Evolutionary conservation across 1,284 basidiomycete species (phyloP).

Genomic region (Acaromyces ingoldii): DNA sequence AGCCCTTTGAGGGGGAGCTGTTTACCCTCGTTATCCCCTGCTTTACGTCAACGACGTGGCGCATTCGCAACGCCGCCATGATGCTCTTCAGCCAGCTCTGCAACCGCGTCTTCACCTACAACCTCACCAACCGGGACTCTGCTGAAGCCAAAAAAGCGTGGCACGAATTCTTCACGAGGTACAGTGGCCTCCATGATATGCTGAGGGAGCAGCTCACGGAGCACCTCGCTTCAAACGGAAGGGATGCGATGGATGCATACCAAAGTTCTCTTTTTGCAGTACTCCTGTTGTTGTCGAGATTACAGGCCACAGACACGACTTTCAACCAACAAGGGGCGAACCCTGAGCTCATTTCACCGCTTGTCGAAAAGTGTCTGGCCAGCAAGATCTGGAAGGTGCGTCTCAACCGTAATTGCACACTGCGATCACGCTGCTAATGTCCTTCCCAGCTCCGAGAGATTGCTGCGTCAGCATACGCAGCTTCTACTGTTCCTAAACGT

Average conservation of each 20-base stretch:
- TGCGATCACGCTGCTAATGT: background rate
- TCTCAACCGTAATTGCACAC: background rate
- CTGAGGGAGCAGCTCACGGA: constrained; percentile 1
- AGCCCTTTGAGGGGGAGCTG: constrained; percentile 33
- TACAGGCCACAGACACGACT: constrained; percentile 21
- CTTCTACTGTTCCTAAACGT: background rate
- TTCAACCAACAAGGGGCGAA: constrained; percentile 9
- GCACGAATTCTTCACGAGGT: constrained; percentile 30
- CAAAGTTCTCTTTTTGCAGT: constrained; percentile 28
- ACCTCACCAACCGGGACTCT: constrained; percentile 27
- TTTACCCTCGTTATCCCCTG: constrained; percentile 46
- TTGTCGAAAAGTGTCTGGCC: constrained; percentile 20
- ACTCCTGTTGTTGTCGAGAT: constrained; percentile 35
- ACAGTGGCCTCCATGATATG: constrained; percentile 16
- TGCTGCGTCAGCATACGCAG: background rate
- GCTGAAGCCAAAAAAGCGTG: constrained; percentile 21
- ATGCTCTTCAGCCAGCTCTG: constrained; percentile 50
- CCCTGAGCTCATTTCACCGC: constrained; percentile 9
- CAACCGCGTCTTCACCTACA: constrained; percentile 40
- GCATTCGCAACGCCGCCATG: constrained; percentile 51
- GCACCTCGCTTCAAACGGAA: background rate
- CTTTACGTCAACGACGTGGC: constrained; percentile 50
- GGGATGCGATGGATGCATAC: background rate
- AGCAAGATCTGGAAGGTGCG: constrained; percentile 39
- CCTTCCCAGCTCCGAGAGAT: constrained; percentile 6